These are phyloP conservation scores for Morella rubra DNA, from an alignment of 306 rosid species.

Conservation along the genomic window DNA sequence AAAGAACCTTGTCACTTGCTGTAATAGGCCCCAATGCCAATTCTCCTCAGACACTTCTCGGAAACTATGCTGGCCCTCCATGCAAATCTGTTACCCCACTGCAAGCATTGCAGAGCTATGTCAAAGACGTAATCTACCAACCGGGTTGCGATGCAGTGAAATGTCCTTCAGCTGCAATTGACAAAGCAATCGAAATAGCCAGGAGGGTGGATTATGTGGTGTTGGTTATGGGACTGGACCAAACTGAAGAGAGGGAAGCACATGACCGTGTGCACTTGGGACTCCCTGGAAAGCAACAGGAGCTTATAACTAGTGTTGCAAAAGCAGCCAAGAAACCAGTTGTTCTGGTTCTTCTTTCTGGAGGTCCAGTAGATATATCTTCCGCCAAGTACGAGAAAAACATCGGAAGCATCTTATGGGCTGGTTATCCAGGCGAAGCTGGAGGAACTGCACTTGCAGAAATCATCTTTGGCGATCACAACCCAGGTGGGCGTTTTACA, in stretches of 20 bases:
- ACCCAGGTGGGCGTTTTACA: slow-evolving; percentile 56
- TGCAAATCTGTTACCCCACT: slow-evolving; percentile 61
- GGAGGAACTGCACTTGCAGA: slow-evolving; percentile 84
- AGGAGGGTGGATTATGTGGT: slow-evolving; percentile 65
- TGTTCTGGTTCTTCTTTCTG: slow-evolving; percentile 70
- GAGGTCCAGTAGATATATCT: slow-evolving; percentile 88
- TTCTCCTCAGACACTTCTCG: slow-evolving; percentile 54
- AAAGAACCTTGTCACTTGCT: slow-evolving; percentile 56
- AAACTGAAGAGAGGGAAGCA: slow-evolving; percentile 65
- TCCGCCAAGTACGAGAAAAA: slow-evolving; percentile 55
- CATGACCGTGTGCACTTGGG: slow-evolving; percentile 60
- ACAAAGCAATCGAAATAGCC: slow-evolving; percentile 57
- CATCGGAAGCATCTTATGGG: slow-evolving; percentile 91
- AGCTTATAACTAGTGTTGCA: slow-evolving; percentile 64
- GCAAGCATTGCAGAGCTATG: slow-evolving; percentile 56
- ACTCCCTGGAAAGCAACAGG: slow-evolving; percentile 75
- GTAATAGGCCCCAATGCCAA: slow-evolving; percentile 87
- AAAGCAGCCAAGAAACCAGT: slow-evolving; percentile 65
- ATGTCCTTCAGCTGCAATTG: slow-evolving; percentile 52
- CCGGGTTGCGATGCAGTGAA: slow-evolving; percentile 64
- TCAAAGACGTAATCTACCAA: slow-evolving; percentile 44
- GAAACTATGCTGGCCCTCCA: slow-evolving; percentile 87
- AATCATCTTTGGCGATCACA: slow-evolving; percentile 86
- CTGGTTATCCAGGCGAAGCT: slow-evolving; percentile 89
- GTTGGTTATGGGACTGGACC: slow-evolving; percentile 88